Evolutionary conservation across 164 flowering plant species (phyloP).

Genomic region (Macadamia integrifolia): DNA sequence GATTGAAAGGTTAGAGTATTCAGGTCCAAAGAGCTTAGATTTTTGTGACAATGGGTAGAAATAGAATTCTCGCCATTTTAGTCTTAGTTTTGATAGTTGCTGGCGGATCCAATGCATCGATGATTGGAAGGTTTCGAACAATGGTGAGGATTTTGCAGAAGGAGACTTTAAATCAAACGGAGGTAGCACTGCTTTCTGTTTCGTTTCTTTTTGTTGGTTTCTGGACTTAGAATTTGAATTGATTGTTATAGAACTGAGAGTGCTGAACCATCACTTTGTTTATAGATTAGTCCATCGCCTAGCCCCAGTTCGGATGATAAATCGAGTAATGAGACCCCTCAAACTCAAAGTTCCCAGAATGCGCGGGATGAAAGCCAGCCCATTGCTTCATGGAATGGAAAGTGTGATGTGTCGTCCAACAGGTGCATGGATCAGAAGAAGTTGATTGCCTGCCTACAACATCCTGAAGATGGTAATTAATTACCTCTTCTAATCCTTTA

Average conservation of each 20-base stretch:
- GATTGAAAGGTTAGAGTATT: conserved; percentile 3
- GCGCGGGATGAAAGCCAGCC: neutral
- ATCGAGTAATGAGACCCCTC: neutral
- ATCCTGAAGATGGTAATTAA: conserved; percentile 21
- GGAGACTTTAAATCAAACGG: neutral
- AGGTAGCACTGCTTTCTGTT: neutral
- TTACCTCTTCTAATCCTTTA: neutral
- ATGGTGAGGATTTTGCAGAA: neutral
- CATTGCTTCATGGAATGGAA: conserved; percentile 4
- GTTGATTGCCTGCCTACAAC: conserved; percentile 29
- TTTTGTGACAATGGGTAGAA: conserved; percentile 13
- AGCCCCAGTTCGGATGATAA: conserved; percentile 15
- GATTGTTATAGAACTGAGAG: neutral
- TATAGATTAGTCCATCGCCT: conserved; percentile 23
- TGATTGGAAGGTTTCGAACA: conserved; percentile 1
- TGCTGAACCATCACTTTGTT: neutral
- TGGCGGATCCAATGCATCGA: neutral
- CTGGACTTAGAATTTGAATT: neutral
- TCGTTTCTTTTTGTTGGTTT: neutral
- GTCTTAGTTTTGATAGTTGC: conserved; percentile 4
- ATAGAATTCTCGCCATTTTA: neutral
- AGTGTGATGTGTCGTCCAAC: conserved; percentile 15
- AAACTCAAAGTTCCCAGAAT: neutral
- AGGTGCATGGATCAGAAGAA: conserved; percentile 16
- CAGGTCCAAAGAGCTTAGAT: neutral